These are phyloP conservation scores for Globisporangium paroecandrum DNA, from an alignment of 352 stramenopile species.

Conservation along the genomic window DNA sequence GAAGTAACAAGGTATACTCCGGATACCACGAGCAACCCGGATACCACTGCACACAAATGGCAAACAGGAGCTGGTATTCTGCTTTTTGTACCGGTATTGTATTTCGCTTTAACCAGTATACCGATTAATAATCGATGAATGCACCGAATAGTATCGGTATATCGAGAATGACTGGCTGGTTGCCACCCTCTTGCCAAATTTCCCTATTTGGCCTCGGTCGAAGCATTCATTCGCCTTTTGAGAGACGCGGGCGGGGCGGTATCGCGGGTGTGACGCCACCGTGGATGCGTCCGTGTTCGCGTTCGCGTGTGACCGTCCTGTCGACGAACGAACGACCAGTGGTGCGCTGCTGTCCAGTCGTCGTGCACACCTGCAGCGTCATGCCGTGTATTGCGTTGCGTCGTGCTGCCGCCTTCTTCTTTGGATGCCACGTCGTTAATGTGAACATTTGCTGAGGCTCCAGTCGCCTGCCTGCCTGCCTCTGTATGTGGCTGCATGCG, in stretches of 20 bases:
- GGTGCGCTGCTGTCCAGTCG: not conserved
- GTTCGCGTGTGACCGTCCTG: not conserved
- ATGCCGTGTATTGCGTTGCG: not conserved
- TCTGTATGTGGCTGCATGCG: not conserved
- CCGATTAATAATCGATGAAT: too few species aligned
- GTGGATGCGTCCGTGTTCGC: constrained; percentile 6
- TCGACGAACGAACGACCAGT: constrained; percentile 3
- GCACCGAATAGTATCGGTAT: too few species aligned
- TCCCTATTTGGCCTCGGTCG: not conserved
- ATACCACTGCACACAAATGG: too few species aligned
- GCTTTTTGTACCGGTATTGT: too few species aligned
- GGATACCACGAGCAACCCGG: too few species aligned
- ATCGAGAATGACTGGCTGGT: not conserved
- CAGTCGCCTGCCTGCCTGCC: not conserved
- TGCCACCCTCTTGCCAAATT: not conserved
- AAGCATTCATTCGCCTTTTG: not conserved
- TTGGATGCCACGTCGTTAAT: not conserved
- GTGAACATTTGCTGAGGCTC: not conserved
- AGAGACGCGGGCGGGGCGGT: not conserved
- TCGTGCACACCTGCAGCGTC: not conserved
- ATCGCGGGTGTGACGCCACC: constrained; percentile 2
- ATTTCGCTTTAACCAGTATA: too few species aligned
- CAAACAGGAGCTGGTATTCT: too few species aligned
- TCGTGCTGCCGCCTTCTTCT: not conserved
- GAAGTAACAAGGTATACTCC: too few species aligned